Evolutionary conservation across 495 filamentous ascomycete species (phyloP).

Genomic region (Penicillium canescens): DNA sequence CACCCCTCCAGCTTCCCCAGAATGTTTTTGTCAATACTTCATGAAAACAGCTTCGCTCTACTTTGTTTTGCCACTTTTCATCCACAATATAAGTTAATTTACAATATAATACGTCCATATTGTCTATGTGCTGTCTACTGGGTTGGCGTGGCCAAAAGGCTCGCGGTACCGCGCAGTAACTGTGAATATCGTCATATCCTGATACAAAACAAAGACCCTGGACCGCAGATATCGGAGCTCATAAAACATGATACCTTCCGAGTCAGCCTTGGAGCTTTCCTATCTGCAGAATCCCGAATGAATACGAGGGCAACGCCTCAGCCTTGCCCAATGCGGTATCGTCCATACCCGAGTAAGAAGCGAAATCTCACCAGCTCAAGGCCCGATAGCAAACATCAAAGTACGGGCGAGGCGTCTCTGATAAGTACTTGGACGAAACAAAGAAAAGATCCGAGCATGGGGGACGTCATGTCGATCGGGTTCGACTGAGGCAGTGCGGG

Average conservation of each 20-base stretch:
- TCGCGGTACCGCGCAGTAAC: too few relatives aligned
- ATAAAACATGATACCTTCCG: too few relatives aligned
- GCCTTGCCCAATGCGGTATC: slow-evolving; percentile 1
- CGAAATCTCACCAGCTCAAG: neutral
- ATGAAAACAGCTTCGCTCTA: too few relatives aligned
- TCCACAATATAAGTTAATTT: too few relatives aligned
- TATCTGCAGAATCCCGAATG: neutral
- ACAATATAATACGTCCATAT: too few relatives aligned
- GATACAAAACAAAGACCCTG: neutral
- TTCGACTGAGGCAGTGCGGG: slow-evolving; percentile 8
- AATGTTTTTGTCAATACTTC: too few relatives aligned
- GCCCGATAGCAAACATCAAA: neutral
- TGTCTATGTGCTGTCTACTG: too few relatives aligned
- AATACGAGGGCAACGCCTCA: slow-evolving; percentile 1
- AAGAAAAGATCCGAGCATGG: slow-evolving; percentile 2
- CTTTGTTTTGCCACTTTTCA: too few relatives aligned
- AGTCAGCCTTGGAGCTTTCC: too few relatives aligned
- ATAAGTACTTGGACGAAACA: slow-evolving; percentile 6
- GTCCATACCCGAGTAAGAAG: slow-evolving; percentile 1
- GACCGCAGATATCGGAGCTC: neutral
- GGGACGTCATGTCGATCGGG: slow-evolving; percentile 14
- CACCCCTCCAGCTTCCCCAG: neutral
- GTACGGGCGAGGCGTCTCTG: slow-evolving; percentile 2
- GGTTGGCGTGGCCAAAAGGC: too few relatives aligned
- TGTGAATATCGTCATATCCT: neutral